Evolutionary conservation across 495 filamentous ascomycete genomes (phyloP).

Genomic region (Cercophora scortea): DNA sequence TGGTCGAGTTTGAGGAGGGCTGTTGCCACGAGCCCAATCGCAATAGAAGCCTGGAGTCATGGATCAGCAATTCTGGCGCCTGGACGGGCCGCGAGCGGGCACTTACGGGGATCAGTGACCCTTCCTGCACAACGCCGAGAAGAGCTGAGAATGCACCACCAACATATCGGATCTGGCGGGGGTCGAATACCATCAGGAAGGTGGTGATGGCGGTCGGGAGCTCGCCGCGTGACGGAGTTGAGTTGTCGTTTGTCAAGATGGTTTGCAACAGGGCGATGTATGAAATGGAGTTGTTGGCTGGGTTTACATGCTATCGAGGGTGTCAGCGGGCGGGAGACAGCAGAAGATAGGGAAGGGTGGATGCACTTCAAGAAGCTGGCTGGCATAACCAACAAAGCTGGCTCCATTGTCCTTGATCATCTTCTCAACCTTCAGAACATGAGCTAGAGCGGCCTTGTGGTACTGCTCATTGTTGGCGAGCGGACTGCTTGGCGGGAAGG

Average conservation of each 20-base stretch:
- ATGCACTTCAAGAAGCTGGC: conserved; percentile 26
- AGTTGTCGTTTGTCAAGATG: conserved; percentile 12
- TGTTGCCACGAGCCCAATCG: conserved; percentile 50
- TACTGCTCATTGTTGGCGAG: conserved; percentile 14
- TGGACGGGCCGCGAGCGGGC: not conserved
- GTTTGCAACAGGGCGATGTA: conserved; percentile 32
- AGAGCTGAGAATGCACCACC: conserved; percentile 22
- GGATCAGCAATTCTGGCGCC: not conserved
- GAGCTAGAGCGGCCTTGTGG: conserved; percentile 19
- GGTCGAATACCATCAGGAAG: conserved; percentile 38
- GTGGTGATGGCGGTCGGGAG: conserved; percentile 26
- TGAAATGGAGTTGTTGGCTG: conserved; percentile 33
- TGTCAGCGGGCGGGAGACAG: not conserved
- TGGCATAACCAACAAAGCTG: conserved; percentile 8
- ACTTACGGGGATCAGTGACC: conserved; percentile 30
- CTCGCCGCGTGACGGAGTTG: conserved; percentile 8
- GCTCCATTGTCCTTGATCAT: conserved; percentile 22
- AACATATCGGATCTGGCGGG: conserved; percentile 37
- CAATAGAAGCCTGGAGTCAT: conserved; percentile 43
- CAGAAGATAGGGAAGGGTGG: not conserved
- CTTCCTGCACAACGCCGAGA: conserved; percentile 17
- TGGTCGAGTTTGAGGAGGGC: conserved; percentile 69
- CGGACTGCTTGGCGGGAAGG: conserved; percentile 27
- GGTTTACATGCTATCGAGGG: conserved; percentile 26
- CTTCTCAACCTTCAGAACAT: conserved; percentile 24